Evolutionary conservation across 371 early-diverging fungal species (phyloP).

Genomic region (Mucor sp.): DNA sequence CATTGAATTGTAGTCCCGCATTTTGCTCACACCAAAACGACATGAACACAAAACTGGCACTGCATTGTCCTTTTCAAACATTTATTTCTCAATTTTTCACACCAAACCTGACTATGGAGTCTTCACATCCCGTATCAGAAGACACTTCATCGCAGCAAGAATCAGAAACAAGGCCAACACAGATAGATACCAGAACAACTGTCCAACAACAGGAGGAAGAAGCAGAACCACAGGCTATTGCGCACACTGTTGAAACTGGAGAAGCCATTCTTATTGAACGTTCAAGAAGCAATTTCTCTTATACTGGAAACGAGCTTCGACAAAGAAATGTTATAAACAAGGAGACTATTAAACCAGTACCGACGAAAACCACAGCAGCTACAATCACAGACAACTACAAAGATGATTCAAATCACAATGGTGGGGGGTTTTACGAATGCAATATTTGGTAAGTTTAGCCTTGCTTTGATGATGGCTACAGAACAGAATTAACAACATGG

Average conservation of each 20-base stretch:
- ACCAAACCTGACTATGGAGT: neutral
- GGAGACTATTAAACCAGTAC: neutral
- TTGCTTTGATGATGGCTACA: neutral
- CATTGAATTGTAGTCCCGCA: neutral
- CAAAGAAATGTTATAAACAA: constrained; percentile 13
- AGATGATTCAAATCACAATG: constrained; percentile 17
- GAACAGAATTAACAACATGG: neutral
- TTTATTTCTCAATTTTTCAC: neutral
- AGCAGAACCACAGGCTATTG: neutral
- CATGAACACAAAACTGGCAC: neutral
- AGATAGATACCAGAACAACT: constrained; percentile 1
- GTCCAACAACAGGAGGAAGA: neutral
- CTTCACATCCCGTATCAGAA: neutral
- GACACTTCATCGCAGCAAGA: neutral
- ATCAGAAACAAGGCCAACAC: neutral
- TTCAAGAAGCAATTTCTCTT: constrained; percentile 7
- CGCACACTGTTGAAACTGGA: constrained; percentile 11
- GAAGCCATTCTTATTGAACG: constrained; percentile 15
- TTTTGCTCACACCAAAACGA: neutral
- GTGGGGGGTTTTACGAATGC: constrained; percentile 36
- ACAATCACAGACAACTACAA: constrained; percentile 3
- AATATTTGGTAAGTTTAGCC: constrained; percentile 35
- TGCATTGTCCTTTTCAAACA: neutral
- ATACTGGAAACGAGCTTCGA: constrained; percentile 12
- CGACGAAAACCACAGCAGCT: neutral